These are phyloP conservation scores for Halophytophthora polymorphica DNA, from an alignment of 352 stramenopile species.

Conservation along the genomic window DNA sequence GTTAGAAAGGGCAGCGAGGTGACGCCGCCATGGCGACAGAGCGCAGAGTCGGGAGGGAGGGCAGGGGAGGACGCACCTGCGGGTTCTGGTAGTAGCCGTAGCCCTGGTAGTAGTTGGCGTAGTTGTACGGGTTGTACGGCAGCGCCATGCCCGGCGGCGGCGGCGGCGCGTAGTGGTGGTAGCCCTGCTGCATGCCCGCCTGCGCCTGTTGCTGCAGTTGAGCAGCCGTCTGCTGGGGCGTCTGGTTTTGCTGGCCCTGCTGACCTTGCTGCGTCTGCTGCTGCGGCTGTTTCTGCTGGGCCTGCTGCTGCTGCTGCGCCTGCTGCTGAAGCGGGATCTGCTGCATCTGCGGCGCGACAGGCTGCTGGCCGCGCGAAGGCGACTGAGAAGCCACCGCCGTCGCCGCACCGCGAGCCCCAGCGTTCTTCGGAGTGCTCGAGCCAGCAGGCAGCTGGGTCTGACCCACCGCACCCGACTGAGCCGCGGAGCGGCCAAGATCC, in stretches of 20 bases:
- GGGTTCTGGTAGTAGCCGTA: conserved; percentile 89
- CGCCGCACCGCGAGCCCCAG: conserved; percentile 18
- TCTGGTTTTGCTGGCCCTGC: conserved; percentile 35
- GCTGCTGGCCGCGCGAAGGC: conserved; percentile 46
- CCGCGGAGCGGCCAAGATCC: conserved; percentile 49
- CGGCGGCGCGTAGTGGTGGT: conserved; percentile 81
- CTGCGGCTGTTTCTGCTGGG: conserved; percentile 16
- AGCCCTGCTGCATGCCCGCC: conserved; percentile 58
- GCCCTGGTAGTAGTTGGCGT: conserved; percentile 80
- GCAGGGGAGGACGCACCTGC: conserved; percentile 34
- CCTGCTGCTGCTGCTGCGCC: conserved; percentile 25
- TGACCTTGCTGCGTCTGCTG: conserved; percentile 39
- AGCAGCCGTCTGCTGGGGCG: conserved; percentile 44
- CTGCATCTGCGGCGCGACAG: conserved; percentile 36
- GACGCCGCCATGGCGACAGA: background rate
- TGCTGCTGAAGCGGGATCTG: conserved; percentile 37
- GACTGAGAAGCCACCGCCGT: conserved; percentile 42
- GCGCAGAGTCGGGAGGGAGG: background rate
- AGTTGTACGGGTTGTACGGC: conserved; percentile 89
- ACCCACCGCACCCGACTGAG: conserved; percentile 25
- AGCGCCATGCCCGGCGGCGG: conserved; percentile 85
- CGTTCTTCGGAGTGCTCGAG: conserved; percentile 61
- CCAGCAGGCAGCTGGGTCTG: conserved; percentile 30
- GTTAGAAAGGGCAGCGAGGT: conserved; percentile 4
- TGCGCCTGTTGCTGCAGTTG: conserved; percentile 58